These are phyloP conservation scores for Tephrocybe sp. DNA, from an alignment of 768 basidiomycete genomes.

Conservation along the genomic window DNA sequence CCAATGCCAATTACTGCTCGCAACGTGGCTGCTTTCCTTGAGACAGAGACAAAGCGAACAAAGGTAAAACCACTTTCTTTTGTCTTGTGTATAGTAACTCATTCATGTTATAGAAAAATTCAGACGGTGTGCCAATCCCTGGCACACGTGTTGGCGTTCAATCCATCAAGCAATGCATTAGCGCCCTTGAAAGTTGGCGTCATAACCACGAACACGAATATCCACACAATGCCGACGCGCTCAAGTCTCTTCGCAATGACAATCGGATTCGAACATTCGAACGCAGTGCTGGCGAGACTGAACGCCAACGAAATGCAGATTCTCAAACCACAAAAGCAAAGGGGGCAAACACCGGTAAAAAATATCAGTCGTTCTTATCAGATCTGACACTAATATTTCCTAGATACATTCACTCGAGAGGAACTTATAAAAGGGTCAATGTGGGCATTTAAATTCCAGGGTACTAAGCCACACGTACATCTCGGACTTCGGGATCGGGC, in stretches of 20 bases:
- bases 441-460: slow-evolving; percentile 15
- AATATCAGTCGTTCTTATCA: not conserved
- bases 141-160: slow-evolving; percentile 26
- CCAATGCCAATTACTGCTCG: slow-evolving; percentile 26
- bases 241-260: not conserved
- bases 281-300: not conserved
- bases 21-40: slow-evolving; percentile 29
- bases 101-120: too few relatives aligned
- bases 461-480: not conserved
- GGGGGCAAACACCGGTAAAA: slow-evolving; percentile 14
- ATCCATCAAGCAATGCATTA: slow-evolving; percentile 26
- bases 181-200: slow-evolving; percentile 24
- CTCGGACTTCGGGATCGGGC: too few relatives aligned
- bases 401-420: slow-evolving; percentile 24
- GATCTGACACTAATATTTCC: not conserved
- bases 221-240: not conserved
- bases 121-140: slow-evolving; percentile 8
- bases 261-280: not conserved
- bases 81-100: too few relatives aligned
- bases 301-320: not conserved
- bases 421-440: slow-evolving; percentile 21
- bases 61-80: not conserved
- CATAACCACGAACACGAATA: slow-evolving; percentile 15
- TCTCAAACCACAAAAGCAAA: not conserved
- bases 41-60: slow-evolving; percentile 20